Base-by-base conservation (phyloP, 192 early-diverging fungal species). In the Funneliformis geosporum region DNA sequence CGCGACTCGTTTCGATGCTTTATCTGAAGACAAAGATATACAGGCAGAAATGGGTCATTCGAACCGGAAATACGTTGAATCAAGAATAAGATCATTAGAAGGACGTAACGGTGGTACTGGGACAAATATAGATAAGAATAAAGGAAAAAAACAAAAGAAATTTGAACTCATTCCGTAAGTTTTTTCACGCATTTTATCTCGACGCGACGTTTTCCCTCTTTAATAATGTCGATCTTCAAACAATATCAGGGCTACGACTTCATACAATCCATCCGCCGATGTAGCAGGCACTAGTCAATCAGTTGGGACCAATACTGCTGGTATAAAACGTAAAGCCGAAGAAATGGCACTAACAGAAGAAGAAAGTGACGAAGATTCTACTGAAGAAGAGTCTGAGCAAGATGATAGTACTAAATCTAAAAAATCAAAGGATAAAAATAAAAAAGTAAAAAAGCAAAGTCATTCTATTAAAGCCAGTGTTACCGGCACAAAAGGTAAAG, bases 1-100 rank as follows among this genome's bases (percentile, higher is more conserved):
- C 46, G 87, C 95, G 38, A 88, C 96, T 76, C 92, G 98, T 82
- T 93, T 95, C 50, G 98, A 99, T 88, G 96, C 98, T 18, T 87
- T 99, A 33, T 92, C 93, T 80, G 95, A 96, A 69, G 77, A 79
- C 38, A 79, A 79, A n/a, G 77, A 79, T 79, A 27, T 59, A 16
- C 18, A n/a, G 12, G 77, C 66, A 18, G 77, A 79, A 46, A 8
- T 69, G 59, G 77, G 77, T 43, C n/a, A 65, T 59, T 25, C 23
- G 10, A 39, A n/a, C 39, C 77, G 77, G 39, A 59, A 59, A 67
- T 21, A 23, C 7, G 21, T 78, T 27, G 77, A 78, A 59, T 38
- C 21, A 59, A 68, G 77, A 23, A 8, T 78, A 59, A 10, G 66
- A 23, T 11, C n/a, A 10, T 69, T 78, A 21, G 77, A 78, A 59